Base-by-base conservation (phyloP, 371 early-diverging fungal species). In the Circinella umbellata region DNA sequence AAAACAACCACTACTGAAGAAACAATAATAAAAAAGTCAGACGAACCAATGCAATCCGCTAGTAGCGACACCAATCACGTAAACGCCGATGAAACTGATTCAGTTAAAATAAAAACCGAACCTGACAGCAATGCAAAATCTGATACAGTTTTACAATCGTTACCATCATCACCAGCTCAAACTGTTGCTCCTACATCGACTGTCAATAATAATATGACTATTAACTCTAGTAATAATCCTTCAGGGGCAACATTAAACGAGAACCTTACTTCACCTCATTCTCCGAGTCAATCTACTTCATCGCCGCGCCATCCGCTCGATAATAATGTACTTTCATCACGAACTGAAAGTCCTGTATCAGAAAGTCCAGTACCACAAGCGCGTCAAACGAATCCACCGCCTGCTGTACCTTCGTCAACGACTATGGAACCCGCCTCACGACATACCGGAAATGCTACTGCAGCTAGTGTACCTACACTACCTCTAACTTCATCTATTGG, bases 261-360 rank as follows among this genome's bases (percentile, higher is more conserved):
- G 15, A 53, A 53, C 9, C 15, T 53, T n/a, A 14, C 27, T 27
- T 27, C 27, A 27, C 27, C 27, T 8, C 57, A 57, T 37, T 57
- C 57, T 57, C 57, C 57, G 35, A 57, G 57, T n/a, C 51, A 51
- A 51, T 51, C 51, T 57, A 57, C 57, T 27, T 27, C 27, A 57
- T n/a, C 57, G 14, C 57, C 57, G 57, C 57, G 57, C 20, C 57
- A 57, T 57, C 57, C 34, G n/a, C 57, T 57, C 27, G 57, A 57
- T n/a, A 18, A 57, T 27, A 15, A 5, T 17, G 51, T 51, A 27
- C 27, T 27, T 14, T 27, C 57, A n/a, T 57, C 57, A 57, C 57
- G 27, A 57, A 57, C 57, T 5, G 27, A 11, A 57, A 57, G 57
- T 57, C 57, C 57, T 27, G 27, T 34, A 14, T 51, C 51, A 15